Base-by-base conservation (phyloP, 2,329 filamentous ascomycete genomes). In the Colletotrichum musicola region DNA sequence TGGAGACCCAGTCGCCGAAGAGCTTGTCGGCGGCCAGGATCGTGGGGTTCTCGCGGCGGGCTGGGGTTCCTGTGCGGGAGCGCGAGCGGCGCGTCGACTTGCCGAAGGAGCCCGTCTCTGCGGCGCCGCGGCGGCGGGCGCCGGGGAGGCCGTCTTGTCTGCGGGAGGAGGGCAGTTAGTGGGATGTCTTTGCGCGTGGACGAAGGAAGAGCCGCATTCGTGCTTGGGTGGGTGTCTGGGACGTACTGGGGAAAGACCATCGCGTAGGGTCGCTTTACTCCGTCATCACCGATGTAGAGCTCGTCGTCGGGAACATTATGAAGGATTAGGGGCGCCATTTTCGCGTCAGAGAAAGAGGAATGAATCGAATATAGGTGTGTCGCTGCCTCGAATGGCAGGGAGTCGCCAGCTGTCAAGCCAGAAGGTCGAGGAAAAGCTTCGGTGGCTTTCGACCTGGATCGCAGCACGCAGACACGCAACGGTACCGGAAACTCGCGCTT, bases 251-350 rank as follows among this genome's bases (percentile, higher is more conserved):
- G 85, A 74, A 89, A 90, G 44, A 90, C 84, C 85, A 91, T 89
- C 70, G 89, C 89, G 75, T 90, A 92, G 2, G 89, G 89, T 70
- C 89, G 82, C 77, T 88, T 87, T 71, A 91, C 77, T 70, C 89
- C 89, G 79, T 91, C 89, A 61, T 90, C 88, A 65, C 89, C 89
- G 6, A 88, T 80, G 76, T 90, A 91, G 57, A 89, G 86, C 76
- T 91, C 89, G 58, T 91, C 89, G 72, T 91, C 89, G 64, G 89
- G 89, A 71, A 91, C 89, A 76, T 90, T 91, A 76, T 92, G 89
- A 40, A 92, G 81, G 74, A 91, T 90, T 66, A 91, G 81, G 72
- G 89, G 89, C 65, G 88, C 85, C 88, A 90, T 91, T 72, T 71
- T 75, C 64, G 38, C 25, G 58, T 16, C 12, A 30, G 14, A 18